phyloP scores from a whole-genome alignment of 2,329 filamentous ascomycete species.

The Fusarium fracticaudum region DNA sequence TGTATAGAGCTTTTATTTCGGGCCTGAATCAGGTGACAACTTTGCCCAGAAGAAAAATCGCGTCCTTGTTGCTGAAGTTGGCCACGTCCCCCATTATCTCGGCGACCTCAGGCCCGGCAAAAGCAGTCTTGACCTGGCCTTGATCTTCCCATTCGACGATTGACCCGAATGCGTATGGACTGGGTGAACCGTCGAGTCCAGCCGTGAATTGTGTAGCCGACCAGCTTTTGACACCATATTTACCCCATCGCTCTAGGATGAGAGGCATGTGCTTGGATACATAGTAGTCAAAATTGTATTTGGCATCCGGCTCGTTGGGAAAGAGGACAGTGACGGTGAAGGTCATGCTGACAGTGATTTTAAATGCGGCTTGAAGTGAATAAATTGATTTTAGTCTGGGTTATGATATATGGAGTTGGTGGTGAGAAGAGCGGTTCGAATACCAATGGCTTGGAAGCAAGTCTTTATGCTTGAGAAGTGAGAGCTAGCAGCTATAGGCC shows the following conservation, averaged over 20 bases:
- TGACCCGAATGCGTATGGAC: not conserved
- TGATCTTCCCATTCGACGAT: not conserved
- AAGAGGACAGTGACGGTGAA: not conserved
- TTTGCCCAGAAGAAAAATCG: not conserved
- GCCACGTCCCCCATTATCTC: not conserved
- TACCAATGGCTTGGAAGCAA: fast-evolving
- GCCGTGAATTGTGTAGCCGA: not conserved
- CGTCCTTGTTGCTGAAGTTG: not conserved
- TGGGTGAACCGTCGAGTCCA: not conserved
- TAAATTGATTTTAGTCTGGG: no score
- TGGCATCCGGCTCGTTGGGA: not conserved
- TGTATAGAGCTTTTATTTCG: not conserved
- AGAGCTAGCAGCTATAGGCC: no score
- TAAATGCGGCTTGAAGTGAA: not conserved
- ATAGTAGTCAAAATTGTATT: not conserved
- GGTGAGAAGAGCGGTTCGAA: not conserved
- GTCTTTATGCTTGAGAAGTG: not conserved
- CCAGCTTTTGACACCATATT: not conserved
- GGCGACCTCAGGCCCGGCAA: not conserved
- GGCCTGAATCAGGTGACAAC: not conserved
- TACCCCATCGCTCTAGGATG: not conserved
- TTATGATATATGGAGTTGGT: no score
- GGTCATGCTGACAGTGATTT: not conserved
- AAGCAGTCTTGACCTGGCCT: not conserved
- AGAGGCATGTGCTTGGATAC: not conserved